Conservation (phyloP, 208 protist genomes). For the Entamoeba moshkovskii region DNA sequence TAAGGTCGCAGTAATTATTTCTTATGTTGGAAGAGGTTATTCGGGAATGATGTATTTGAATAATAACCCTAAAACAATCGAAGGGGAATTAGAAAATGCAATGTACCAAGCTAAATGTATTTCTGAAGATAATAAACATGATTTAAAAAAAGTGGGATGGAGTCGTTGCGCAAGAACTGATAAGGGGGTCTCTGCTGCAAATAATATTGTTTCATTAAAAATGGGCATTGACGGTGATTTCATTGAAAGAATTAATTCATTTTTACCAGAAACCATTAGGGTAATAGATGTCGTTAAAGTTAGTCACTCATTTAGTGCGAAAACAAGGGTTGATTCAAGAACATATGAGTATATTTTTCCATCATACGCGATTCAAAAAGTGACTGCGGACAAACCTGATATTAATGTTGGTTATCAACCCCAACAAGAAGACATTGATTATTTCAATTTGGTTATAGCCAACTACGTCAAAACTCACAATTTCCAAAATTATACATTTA, state of each 20-base stretch:
- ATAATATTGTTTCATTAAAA: not conserved
- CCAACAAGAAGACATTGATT: not conserved
- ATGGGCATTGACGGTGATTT: not conserved
- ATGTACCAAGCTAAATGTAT: not conserved
- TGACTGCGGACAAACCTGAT: not conserved
- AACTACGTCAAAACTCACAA: not conserved
- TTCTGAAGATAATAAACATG: conserved; percentile 13
- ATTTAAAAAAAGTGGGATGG: conserved; percentile 3
- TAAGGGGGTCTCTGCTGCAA: conserved; percentile 1
- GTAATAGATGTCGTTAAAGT: not conserved
- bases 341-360: not conserved
- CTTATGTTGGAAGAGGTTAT: not conserved
- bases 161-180: not conserved
- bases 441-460: not conserved
- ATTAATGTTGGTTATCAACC: not conserved
- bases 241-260: not conserved
- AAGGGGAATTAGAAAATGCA: conserved; percentile 3
- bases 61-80: not conserved
- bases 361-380: not conserved
- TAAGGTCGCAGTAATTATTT: not conserved
- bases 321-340: not conserved
- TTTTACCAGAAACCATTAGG: not conserved
- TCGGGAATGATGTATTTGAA: not conserved
- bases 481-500: not conserved
- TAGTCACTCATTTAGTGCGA: not conserved